A percentile compares a stretch with the other conserved stretches of the same genome.
phyloP scores from a whole-genome alignment of 352 stramenopile genomes.

The Thalassiosira exigua region DNA sequence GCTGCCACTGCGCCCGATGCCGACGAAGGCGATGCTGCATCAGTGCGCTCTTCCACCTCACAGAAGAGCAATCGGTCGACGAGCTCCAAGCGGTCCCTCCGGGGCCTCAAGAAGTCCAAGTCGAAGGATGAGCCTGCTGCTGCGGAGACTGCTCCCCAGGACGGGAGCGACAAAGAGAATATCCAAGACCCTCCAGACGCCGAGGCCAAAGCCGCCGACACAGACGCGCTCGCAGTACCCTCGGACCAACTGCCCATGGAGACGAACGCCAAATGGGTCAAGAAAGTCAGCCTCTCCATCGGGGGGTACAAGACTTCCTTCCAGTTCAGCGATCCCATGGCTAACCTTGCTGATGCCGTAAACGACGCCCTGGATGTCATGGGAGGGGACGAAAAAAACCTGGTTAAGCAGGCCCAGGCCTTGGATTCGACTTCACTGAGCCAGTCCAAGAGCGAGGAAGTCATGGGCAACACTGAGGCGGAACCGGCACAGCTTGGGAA shows the following conservation, averaged over 20 bases:
- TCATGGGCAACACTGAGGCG: conserved; percentile 8
- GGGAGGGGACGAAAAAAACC: conserved; percentile 4
- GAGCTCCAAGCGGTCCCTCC: background rate
- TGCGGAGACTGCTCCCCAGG: background rate
- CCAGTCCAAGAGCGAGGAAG: conserved; percentile 33
- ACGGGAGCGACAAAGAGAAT: too few species aligned
- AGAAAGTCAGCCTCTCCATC: conserved; percentile 57
- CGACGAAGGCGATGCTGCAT: conserved; percentile 5
- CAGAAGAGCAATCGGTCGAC: background rate
- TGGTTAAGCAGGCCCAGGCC: conserved; percentile 29
- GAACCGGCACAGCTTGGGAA: too few species aligned
- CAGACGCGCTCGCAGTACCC: too few species aligned
- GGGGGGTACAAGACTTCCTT: conserved; percentile 59
- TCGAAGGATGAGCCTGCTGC: background rate
- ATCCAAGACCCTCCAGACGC: too few species aligned
- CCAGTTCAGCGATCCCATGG: conserved; percentile 50
- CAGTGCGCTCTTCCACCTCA: too few species aligned
- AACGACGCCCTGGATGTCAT: conserved; percentile 48
- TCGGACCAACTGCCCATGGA: too few species aligned
- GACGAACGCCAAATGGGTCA: conserved; percentile 45
- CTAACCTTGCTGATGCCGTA: conserved; percentile 33
- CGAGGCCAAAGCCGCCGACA: background rate
- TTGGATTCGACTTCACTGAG: background rate
- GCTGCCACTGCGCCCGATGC: background rate
- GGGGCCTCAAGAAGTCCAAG: background rate